Evolutionary conservation across 2,329 filamentous ascomycete genomes (phyloP), one percentile per base, ranked within the genome.

Genomic region (Alternaria alternata): DNA sequence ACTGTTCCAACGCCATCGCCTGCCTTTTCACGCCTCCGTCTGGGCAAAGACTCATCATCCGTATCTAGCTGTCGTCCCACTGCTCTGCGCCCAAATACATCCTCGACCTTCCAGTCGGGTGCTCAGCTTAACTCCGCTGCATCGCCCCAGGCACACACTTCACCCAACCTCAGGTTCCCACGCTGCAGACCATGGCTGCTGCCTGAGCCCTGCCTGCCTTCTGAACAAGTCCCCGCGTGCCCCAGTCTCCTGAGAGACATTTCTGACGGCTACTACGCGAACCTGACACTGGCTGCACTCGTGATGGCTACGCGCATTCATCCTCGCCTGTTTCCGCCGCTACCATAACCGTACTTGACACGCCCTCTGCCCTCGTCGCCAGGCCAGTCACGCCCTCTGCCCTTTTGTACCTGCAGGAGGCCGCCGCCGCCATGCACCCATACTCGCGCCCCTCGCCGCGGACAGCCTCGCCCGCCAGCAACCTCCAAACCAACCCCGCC

Each of bases 361-460:
- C 58, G 55, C 51, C 51, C 52, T 52, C 59, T 51, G 52, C 48
- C 64, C 57, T 51, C 61, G 62, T 54, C 53, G 48, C 51, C 53
- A 42, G 51, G 49, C 58, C 62, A 32, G 57, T 24, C 49, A n/a
- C 47, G 52, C 57, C 22, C 55, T 54, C 51, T 49, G 38, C 38
- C 30, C 51, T 26, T 34, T 39, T 59, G 65, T 66, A 66, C 67
- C 63, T 66, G 63, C 63, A 65, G 67, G 66, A 68, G 60, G 53
- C 65, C 67, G 63, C 65, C 66, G 24, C 24, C 24, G 56, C 75
- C 71, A 97, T 97, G 94, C 93, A 97, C 87, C 94, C 69, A 51
- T 92, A 94, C 81, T 89, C 91, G 71, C 89, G 94, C 71, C 87
- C 89, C 64, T 87, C 90, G 67, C 90, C 91, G 67, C 86, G 89